A percentile compares a stretch with the other conserved stretches of the same genome.
These are phyloP conservation scores for Berberis vulgaris DNA, from an alignment of 164 flowering plant species.

Conservation along the genomic window DNA sequence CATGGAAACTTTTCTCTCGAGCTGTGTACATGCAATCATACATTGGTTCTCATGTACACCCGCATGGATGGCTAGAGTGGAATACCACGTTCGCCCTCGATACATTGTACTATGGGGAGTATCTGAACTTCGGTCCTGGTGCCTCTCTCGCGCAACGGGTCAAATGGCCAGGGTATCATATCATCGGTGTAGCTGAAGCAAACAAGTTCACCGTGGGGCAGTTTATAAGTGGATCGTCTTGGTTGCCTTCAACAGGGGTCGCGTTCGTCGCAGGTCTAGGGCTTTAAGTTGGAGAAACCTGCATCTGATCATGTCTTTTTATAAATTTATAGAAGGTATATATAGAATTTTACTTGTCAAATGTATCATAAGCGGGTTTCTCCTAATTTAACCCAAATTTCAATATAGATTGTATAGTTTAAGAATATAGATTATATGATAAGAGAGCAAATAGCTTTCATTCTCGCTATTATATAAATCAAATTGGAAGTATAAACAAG, in stretches of 20 bases:
- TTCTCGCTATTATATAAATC: too few relatives aligned
- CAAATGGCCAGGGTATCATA: constrained; percentile 78
- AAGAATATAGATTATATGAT: too few relatives aligned
- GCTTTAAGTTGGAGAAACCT: too few relatives aligned
- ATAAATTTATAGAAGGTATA: constrained; percentile 21
- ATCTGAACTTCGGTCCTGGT: constrained; percentile 86
- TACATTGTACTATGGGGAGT: constrained; percentile 87
- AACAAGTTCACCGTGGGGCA: constrained; percentile 67
- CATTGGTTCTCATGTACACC: constrained; percentile 72
- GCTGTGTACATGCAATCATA: constrained; percentile 59
- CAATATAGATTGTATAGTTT: too few relatives aligned
- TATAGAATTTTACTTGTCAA: too few relatives aligned
- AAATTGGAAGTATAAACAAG: too few relatives aligned
- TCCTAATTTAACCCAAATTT: too few relatives aligned
- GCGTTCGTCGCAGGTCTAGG: constrained; percentile 76
- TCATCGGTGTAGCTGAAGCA: constrained; percentile 59
- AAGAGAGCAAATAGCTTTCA: too few relatives aligned
- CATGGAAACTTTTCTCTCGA: constrained; percentile 86
- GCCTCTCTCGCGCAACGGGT: constrained; percentile 61
- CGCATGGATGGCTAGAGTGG: constrained; percentile 96
- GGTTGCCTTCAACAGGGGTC: constrained; percentile 94
- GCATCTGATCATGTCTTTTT: too few relatives aligned
- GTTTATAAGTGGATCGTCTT: constrained; percentile 77
- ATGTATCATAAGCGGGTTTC: too few relatives aligned
- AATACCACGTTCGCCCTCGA: constrained; percentile 59